These are phyloP conservation scores for Heterococcus sp. DNA, from an alignment of 108 stramenopile genomes.

Conservation along the genomic window DNA sequence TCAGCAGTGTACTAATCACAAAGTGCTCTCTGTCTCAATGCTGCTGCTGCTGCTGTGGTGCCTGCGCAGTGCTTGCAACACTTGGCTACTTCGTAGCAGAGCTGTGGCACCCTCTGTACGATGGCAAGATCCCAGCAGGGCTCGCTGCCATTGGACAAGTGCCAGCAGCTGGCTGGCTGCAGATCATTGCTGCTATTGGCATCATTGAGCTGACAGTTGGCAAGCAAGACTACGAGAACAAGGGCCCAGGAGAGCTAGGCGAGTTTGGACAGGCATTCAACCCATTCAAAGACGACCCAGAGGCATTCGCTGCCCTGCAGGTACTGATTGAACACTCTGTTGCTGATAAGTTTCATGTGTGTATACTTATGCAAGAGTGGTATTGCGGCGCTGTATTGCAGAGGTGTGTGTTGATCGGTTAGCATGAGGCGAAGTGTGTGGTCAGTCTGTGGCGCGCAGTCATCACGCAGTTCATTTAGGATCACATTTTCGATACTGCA, in stretches of 20 bases:
- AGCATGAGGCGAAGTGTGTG: too few relatives aligned
- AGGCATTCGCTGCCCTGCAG: constrained; percentile 47
- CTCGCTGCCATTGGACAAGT: constrained; percentile 69
- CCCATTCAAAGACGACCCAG: constrained; percentile 46
- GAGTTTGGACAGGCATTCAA: constrained; percentile 46
- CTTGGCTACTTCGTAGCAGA: constrained; percentile 60
- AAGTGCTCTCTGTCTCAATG: too few relatives aligned
- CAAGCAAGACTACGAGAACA: constrained; percentile 54
- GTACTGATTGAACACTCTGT: too few relatives aligned
- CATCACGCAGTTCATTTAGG: too few relatives aligned
- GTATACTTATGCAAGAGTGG: too few relatives aligned
- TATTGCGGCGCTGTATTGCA: too few relatives aligned
- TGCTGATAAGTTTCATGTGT: too few relatives aligned
- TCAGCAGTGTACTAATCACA: too few relatives aligned
- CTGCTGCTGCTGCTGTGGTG: too few relatives aligned
- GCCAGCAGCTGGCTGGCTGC: constrained; percentile 63
- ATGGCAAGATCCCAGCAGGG: constrained; percentile 52
- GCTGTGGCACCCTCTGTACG: constrained; percentile 62
- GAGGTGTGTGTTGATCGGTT: too few relatives aligned
- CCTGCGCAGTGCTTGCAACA: constrained; percentile 56
- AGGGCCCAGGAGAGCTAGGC: constrained; percentile 49
- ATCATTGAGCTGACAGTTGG: constrained; percentile 65
- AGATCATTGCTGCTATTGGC: constrained; percentile 61
- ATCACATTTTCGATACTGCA: too few relatives aligned
- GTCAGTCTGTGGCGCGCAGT: too few relatives aligned